phyloP scores from a whole-genome alignment of 345 rosid genomes.

The Heritiera littoralis region DNA sequence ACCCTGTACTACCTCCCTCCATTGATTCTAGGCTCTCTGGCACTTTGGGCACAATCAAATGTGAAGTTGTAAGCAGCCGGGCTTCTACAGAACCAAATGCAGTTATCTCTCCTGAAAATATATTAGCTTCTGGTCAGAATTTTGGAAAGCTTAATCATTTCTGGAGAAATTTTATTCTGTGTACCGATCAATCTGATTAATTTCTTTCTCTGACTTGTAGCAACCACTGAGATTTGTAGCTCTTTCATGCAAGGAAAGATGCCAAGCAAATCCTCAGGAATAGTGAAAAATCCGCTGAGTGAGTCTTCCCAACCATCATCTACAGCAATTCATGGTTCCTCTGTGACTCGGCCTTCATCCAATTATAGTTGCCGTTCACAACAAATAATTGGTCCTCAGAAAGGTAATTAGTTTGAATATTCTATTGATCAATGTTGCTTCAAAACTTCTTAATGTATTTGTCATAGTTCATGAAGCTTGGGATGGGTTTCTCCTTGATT shows the following conservation, averaged over 20 bases:
- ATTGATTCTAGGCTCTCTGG: slow-evolving; percentile 40
- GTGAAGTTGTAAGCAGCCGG: slow-evolving; percentile 46
- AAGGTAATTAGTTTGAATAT: slow-evolving; percentile 44
- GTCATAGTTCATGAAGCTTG: background rate
- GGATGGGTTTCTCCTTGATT: slow-evolving; percentile 6
- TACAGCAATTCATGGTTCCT: slow-evolving; percentile 56
- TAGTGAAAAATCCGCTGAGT: slow-evolving; percentile 46
- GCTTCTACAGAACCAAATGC: slow-evolving; percentile 45
- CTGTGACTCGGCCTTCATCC: slow-evolving; percentile 71
- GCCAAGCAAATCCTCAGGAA: slow-evolving; percentile 54
- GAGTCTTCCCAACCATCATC: slow-evolving; percentile 58
- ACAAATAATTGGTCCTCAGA: slow-evolving; percentile 60
- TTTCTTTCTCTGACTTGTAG: slow-evolving; percentile 25
- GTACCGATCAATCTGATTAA: slow-evolving; percentile 20
- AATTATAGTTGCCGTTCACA: slow-evolving; percentile 71
- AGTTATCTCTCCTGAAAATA: slow-evolving; percentile 40
- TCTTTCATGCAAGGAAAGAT: slow-evolving; percentile 49
- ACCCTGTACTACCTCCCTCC: slow-evolving; percentile 60
- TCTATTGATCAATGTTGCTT: background rate
- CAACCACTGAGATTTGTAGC: slow-evolving; percentile 45
- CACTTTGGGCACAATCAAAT: slow-evolving; percentile 49
- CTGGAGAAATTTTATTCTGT: slow-evolving; percentile 15
- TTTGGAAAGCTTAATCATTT: slow-evolving; percentile 12
- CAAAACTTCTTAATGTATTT: background rate
- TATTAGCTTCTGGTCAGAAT: slow-evolving; percentile 44